phyloP scores from a whole-genome alignment of 176 grass and related monocot genomes.

The Aegilops sharonensis region DNA sequence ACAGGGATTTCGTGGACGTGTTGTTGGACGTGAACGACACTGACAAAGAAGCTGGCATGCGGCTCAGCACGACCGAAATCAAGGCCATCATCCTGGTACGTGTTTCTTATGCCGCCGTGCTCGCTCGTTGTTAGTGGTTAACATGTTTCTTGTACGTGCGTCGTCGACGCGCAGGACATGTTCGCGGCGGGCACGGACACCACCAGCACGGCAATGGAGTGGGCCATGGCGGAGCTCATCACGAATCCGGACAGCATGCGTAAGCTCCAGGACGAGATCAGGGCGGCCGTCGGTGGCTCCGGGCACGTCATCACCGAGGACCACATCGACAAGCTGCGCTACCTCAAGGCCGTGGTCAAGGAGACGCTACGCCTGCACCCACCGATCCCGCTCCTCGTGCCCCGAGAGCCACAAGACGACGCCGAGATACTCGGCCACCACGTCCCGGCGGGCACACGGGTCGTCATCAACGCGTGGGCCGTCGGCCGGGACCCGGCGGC shows the following conservation, averaged over 20 bases:
- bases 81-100: slow-evolving; percentile 14
- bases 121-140: neutral
- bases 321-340: neutral
- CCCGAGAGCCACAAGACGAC: slow-evolving; percentile 31
- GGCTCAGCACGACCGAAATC: neutral
- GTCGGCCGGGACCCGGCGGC: slow-evolving; percentile 1
- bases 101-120: neutral
- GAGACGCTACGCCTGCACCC: slow-evolving; percentile 41
- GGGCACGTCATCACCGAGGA: slow-evolving; percentile 23
- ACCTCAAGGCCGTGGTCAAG: slow-evolving; percentile 29
- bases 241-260: slow-evolving; percentile 15
- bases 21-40: neutral
- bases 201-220: slow-evolving; percentile 14
- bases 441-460: neutral
- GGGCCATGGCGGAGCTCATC: slow-evolving; percentile 45
- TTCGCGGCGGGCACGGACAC: slow-evolving; percentile 26
- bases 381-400: slow-evolving; percentile 28
- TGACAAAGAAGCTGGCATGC: neutral
- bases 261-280: slow-evolving; percentile 33
- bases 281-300: neutral
- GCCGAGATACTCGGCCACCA: slow-evolving; percentile 8
- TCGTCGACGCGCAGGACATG: slow-evolving; percentile 8
- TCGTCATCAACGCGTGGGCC: neutral
- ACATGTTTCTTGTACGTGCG: neutral
- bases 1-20: slow-evolving; percentile 8